Conservation (phyloP, 1,284 basidiomycete species). For the Fereydounia khargensis region DNA sequence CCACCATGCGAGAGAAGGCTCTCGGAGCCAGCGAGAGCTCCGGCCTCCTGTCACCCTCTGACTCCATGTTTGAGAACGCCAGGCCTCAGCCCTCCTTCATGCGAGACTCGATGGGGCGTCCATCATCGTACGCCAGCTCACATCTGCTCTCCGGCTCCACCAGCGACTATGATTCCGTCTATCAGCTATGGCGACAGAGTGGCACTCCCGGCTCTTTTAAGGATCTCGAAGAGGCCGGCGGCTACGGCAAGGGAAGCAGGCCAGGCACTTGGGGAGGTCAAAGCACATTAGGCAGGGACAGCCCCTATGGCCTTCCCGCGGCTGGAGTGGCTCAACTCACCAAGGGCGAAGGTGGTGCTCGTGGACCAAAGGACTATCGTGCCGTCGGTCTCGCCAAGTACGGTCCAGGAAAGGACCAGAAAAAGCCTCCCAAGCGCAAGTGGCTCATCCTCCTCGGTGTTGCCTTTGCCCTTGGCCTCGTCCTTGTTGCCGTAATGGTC, state of each 20-base stretch:
- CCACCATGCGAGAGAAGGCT: too few relatives aligned
- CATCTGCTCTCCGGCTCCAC: constrained; percentile 20
- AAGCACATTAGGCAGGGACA: neutral
- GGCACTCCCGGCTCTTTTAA: constrained; percentile 11
- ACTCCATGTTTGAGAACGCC: too few relatives aligned
- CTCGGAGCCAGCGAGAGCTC: too few relatives aligned
- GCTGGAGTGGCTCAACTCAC: neutral
- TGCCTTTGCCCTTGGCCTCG: constrained; percentile 15
- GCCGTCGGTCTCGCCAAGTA: constrained; percentile 30
- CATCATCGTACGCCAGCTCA: constrained; percentile 21
- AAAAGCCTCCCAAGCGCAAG: constrained; percentile 21
- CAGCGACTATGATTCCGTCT: constrained; percentile 39
- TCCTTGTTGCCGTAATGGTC: constrained; percentile 28
- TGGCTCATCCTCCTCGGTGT: constrained; percentile 23
- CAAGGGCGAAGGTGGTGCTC: constrained; percentile 14
- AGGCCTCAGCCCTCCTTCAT: neutral
- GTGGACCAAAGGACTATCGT: constrained; percentile 27
- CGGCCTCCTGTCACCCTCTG: too few relatives aligned
- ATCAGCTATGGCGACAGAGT: constrained; percentile 29
- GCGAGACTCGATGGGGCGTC: neutral
- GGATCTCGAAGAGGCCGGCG: constrained; percentile 4
- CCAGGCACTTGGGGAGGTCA: too few relatives aligned
- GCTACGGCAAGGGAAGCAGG: neutral
- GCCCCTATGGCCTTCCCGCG: neutral
- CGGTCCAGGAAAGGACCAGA: constrained; percentile 21